Evolutionary conservation across 345 rosid genomes (phyloP).

Genomic region (Eucalyptus polyanthemos): DNA sequence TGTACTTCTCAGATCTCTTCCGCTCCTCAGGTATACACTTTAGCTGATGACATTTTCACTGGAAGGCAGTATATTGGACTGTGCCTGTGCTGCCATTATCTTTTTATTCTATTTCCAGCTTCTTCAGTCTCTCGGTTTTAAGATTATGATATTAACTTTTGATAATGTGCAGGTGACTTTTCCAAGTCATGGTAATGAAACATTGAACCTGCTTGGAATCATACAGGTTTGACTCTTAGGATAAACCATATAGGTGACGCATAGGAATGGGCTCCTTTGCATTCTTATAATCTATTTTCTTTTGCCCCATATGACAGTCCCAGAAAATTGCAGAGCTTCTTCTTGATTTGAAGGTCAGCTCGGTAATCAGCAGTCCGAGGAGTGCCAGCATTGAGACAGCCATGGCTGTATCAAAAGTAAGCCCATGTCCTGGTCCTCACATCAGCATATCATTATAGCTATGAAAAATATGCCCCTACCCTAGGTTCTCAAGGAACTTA

Average conservation of each 20-base stretch:
- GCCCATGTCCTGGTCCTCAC: not conserved
- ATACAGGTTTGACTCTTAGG: slow-evolving; percentile 46
- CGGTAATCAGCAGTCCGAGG: slow-evolving; percentile 44
- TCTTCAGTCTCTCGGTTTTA: not conserved
- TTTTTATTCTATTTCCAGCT: not conserved
- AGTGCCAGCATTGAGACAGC: slow-evolving; percentile 57
- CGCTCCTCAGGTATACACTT: not conserved
- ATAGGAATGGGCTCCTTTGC: not conserved
- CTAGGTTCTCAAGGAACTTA: not conserved
- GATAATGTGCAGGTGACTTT: slow-evolving; percentile 20
- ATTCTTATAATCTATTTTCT: not conserved
- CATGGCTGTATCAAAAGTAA: slow-evolving; percentile 44
- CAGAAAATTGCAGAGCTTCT: slow-evolving; percentile 92
- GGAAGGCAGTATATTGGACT: not conserved
- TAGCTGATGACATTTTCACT: not conserved
- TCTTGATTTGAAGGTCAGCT: slow-evolving; percentile 65
- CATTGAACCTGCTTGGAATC: slow-evolving; percentile 71
- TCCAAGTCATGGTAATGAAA: slow-evolving; percentile 23
- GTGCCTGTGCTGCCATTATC: not conserved
- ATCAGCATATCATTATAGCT: not conserved
- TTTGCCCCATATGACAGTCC: slow-evolving; percentile 33
- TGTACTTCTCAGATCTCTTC: not conserved
- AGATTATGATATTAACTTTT: not conserved
- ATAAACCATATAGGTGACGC: not conserved
- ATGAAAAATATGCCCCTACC: not conserved